Conservation (phyloP, 805 yeast species). For the Ogataea paradorogensis region DNA sequence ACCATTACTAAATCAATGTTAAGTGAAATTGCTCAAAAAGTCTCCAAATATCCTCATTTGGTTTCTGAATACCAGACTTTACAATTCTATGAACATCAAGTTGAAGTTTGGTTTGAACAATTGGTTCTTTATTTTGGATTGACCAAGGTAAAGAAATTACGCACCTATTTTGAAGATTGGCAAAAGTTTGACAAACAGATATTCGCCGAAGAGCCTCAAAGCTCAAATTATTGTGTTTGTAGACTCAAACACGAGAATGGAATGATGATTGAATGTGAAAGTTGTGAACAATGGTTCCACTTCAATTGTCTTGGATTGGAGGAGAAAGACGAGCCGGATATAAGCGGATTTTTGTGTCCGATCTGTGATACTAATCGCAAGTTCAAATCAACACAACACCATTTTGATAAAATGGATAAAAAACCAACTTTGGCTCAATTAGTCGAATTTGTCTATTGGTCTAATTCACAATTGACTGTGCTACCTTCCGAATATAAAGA, state of each 20-base stretch:
- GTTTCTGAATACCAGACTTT: slow-evolving; percentile 6
- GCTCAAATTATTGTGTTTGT: slow-evolving; percentile 55
- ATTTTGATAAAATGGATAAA: slow-evolving; percentile 8
- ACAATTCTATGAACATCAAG: slow-evolving; percentile 6
- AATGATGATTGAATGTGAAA: slow-evolving; percentile 68
- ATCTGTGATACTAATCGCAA: slow-evolving; percentile 42
- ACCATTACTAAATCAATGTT: slow-evolving; percentile 6
- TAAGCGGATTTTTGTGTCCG: slow-evolving; percentile 49
- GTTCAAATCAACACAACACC: slow-evolving; percentile 21
- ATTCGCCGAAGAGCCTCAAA: slow-evolving; percentile 17
- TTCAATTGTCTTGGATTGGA: slow-evolving; percentile 48
- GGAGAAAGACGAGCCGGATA: slow-evolving; percentile 28
- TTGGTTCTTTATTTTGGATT: slow-evolving; percentile 10
- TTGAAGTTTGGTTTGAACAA: slow-evolving; percentile 18
- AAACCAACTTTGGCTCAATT: slow-evolving; percentile 15
- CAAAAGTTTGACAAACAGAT: slow-evolving; percentile 13
- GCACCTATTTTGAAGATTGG: slow-evolving; percentile 11
- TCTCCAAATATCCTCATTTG: slow-evolving; percentile 13
- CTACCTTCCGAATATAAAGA: slow-evolving; percentile 18
- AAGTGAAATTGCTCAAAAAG: slow-evolving; percentile 11
- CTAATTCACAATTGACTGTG: slow-evolving; percentile 15
- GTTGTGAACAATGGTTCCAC: slow-evolving; percentile 73
- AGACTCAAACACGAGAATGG: slow-evolving; percentile 54
- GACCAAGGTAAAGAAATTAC: slow-evolving; percentile 16
- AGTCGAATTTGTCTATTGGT: slow-evolving; percentile 13